phyloP scores from a whole-genome alignment of 352 stramenopile genomes.

The Pythium biforme region DNA sequence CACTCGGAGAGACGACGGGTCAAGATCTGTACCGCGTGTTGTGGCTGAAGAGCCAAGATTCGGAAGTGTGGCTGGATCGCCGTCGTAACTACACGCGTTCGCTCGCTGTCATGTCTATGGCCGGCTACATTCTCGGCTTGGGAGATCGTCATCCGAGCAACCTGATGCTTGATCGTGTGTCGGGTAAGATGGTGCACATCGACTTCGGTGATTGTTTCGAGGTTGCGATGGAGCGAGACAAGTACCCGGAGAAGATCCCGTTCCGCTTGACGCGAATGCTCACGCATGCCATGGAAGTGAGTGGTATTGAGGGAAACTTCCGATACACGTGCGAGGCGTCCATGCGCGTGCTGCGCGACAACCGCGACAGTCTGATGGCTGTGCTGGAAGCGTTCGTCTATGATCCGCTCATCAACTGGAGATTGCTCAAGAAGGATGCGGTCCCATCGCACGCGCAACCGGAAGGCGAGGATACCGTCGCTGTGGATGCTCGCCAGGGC shows the following conservation, averaged over 20 bases:
- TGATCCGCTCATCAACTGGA: conserved; percentile 99
- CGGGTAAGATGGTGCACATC: conserved; percentile 99
- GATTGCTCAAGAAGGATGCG: conserved; percentile 89
- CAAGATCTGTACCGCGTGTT: conserved; percentile 99
- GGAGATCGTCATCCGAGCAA: conserved; percentile 99
- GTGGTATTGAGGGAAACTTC: conserved; percentile 99
- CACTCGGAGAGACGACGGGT: conserved; percentile 91
- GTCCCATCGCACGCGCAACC: conserved; percentile 74
- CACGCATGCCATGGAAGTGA: conserved; percentile 98
- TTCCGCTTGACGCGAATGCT: conserved; percentile 99
- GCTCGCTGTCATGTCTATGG: conserved; percentile 99
- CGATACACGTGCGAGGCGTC: conserved; percentile 97
- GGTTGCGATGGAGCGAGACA: conserved; percentile 99
- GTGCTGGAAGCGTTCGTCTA: conserved; percentile 99
- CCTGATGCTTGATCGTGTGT: conserved; percentile 99
- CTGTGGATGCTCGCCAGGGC: conserved; percentile 26
- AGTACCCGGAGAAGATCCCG: conserved; percentile 99
- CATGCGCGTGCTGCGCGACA: conserved; percentile 98
- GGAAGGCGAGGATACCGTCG: conserved; percentile 55
- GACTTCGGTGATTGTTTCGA: conserved; percentile 99
- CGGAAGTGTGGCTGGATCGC: conserved; percentile 99
- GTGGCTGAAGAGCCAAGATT: conserved; percentile 99
- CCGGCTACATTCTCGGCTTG: conserved; percentile 99
- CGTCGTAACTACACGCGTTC: conserved; percentile 98
- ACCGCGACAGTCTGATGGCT: conserved; percentile 98